These are phyloP conservation scores for Hamigera avellanea DNA, from an alignment of 495 filamentous ascomycete genomes.

Conservation along the genomic window DNA sequence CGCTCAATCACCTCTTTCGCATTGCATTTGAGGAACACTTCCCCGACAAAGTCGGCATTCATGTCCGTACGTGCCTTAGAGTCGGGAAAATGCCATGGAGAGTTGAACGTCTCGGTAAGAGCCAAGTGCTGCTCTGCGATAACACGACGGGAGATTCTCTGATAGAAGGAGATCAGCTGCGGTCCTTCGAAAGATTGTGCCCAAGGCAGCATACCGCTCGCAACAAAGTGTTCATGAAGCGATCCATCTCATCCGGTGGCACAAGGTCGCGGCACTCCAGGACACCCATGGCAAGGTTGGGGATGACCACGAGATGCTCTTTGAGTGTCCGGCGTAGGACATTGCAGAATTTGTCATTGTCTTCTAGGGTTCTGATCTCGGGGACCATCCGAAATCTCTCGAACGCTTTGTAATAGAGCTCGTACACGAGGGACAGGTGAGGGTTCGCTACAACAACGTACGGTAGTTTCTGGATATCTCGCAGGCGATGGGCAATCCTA, in stretches of 20 bases:
- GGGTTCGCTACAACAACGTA: slow-evolving; percentile 95
- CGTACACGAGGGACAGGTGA: slow-evolving; percentile 88
- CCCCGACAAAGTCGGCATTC: slow-evolving; percentile 82
- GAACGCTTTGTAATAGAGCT: slow-evolving; percentile 92
- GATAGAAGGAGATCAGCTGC: slow-evolving; percentile 3
- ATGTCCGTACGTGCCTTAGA: slow-evolving; percentile 50
- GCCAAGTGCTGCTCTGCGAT: slow-evolving; percentile 97
- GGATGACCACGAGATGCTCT: slow-evolving; percentile 89
- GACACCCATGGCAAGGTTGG: slow-evolving; percentile 86
- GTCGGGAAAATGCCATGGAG: slow-evolving; percentile 81
- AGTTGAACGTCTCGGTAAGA: slow-evolving; percentile 91
- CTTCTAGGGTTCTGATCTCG: slow-evolving; percentile 74
- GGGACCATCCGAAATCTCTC: slow-evolving; percentile 74
- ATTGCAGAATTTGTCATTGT: slow-evolving; percentile 84
- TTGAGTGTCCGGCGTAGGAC: slow-evolving; percentile 65
- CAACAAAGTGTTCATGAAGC: slow-evolving; percentile 89
- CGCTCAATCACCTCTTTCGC: slow-evolving; percentile 79
- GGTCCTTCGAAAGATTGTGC: not conserved
- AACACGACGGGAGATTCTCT: slow-evolving; percentile 89
- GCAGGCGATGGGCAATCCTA: slow-evolving; percentile 83
- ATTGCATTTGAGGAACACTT: slow-evolving; percentile 90
- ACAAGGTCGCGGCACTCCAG: slow-evolving; percentile 76
- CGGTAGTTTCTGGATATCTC: slow-evolving; percentile 93
- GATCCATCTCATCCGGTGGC: slow-evolving; percentile 67
- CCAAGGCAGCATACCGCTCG: slow-evolving; percentile 54